Conservation (phyloP, 1,139 yeast species). For the Blastobotrys indianensis region DNA sequence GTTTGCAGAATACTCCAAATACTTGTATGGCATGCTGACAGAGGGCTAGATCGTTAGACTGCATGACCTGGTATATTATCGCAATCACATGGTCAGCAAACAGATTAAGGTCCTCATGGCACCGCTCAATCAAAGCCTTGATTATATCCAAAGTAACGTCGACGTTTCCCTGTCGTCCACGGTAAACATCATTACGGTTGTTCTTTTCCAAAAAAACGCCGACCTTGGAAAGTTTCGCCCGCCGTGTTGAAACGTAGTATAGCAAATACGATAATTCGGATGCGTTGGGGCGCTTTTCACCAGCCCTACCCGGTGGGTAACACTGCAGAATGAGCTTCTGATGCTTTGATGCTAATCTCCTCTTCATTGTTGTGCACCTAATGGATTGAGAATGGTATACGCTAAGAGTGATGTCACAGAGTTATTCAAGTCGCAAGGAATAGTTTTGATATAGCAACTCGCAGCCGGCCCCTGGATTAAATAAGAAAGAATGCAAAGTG, state of each 20-base stretch:
- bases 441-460: too few species aligned
- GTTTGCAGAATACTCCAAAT: conserved; percentile 55
- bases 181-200: conserved; percentile 56
- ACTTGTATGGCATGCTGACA: conserved; percentile 42
- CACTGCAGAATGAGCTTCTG: conserved; percentile 78
- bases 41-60: conserved; percentile 50
- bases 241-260: conserved; percentile 86
- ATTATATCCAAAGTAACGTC: conserved; percentile 74
- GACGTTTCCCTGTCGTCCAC: conserved; percentile 67
- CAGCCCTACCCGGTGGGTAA: conserved; percentile 82
- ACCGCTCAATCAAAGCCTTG: conserved; percentile 62
- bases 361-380: conserved; percentile 4
- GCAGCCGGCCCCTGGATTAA: too few species aligned
- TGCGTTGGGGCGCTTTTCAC: conserved; percentile 84
- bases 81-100: conserved; percentile 51
- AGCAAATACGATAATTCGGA: conserved; percentile 83
- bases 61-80: conserved; percentile 40
- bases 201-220: conserved; percentile 61
- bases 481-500: too few species aligned
- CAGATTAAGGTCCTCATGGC: conserved; percentile 77
- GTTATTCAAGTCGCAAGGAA: too few species aligned
- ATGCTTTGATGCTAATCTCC: conserved; percentile 50
- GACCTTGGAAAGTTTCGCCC: conserved; percentile 84
- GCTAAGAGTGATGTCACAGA: too few species aligned
- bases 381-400: too few species aligned